A percentile compares a stretch with the other conserved stretches of the same genome.
phyloP scores from a whole-genome alignment of 768 basidiomycete genomes.

The Albatrellus ellisii region DNA sequence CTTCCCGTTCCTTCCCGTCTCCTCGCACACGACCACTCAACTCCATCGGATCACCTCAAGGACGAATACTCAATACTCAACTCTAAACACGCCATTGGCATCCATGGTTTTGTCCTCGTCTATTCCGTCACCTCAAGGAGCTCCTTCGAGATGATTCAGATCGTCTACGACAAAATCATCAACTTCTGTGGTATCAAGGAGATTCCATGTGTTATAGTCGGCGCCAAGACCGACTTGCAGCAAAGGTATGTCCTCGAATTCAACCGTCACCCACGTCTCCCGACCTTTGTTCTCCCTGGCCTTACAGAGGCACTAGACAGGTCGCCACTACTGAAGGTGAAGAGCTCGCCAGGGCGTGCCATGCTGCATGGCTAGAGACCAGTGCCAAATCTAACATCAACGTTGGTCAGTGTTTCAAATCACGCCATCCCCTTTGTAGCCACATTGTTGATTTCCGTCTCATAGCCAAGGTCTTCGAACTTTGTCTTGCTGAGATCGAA shows the following conservation, averaged over 20 bases:
- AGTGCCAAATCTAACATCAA: conserved; percentile 81
- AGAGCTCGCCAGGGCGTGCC: conserved; percentile 55
- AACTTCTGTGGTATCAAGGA: conserved; percentile 74
- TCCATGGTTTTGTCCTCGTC: conserved; percentile 94
- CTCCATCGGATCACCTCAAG: conserved; percentile 24
- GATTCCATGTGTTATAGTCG: conserved; percentile 90
- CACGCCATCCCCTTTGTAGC: not conserved
- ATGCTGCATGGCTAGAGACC: conserved; percentile 78
- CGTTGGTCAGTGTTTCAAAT: conserved; percentile 50
- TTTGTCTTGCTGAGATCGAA: conserved; percentile 76
- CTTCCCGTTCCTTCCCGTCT: conserved; percentile 2
- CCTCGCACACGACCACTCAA: conserved; percentile 4
- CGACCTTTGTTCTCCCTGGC: not conserved
- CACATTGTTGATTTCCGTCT: conserved; percentile 2
- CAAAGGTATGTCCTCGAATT: conserved; percentile 42
- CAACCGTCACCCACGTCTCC: conserved; percentile 1
- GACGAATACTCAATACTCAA: conserved; percentile 95
- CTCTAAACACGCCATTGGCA: conserved; percentile 88
- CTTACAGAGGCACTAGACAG: conserved; percentile 38
- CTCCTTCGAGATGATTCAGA: conserved; percentile 91
- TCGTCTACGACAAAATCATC: conserved; percentile 88
- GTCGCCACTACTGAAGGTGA: conserved; percentile 65
- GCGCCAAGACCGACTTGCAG: conserved; percentile 79
- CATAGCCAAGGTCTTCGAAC: conserved; percentile 71
- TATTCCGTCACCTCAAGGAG: conserved; percentile 84